Conservation (phyloP, 2,329 filamentous ascomycete species). For the Pseudogymnoascus sp. region DNA sequence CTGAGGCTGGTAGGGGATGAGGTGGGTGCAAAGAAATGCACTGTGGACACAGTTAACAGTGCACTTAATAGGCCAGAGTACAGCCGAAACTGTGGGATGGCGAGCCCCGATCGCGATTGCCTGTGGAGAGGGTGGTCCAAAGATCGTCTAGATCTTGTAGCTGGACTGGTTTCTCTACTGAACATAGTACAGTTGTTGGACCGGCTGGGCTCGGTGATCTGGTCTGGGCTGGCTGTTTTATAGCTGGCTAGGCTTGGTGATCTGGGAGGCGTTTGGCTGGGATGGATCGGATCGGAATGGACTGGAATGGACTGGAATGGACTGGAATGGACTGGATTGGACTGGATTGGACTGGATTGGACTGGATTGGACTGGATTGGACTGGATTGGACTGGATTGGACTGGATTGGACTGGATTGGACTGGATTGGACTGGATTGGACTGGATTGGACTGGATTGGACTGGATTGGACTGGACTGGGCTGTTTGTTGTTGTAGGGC, state of each 20-base stretch:
- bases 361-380: too few species aligned
- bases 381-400: too few species aligned
- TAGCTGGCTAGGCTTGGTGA: neutral
- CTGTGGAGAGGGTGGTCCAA: neutral
- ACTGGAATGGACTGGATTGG: neutral
- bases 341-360: too few species aligned
- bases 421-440: too few species aligned
- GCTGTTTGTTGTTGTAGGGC: neutral
- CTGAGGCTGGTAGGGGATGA: neutral
- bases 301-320: too few species aligned
- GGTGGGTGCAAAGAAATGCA: neutral
- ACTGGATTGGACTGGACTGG: too few species aligned
- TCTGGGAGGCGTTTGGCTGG: neutral
- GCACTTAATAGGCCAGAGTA: neutral
- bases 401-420: too few species aligned
- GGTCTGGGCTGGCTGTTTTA: neutral
- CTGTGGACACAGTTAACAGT: neutral
- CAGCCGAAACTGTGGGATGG: neutral
- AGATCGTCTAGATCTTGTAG: neutral
- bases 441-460: neutral
- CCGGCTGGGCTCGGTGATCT: neutral
- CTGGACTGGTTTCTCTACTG: neutral
- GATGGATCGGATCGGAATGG: neutral
- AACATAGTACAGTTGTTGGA: neutral
- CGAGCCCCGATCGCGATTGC: neutral